Evolutionary conservation across 306 rosid species (phyloP).

Genomic region (Dalbergia oliveri): DNA sequence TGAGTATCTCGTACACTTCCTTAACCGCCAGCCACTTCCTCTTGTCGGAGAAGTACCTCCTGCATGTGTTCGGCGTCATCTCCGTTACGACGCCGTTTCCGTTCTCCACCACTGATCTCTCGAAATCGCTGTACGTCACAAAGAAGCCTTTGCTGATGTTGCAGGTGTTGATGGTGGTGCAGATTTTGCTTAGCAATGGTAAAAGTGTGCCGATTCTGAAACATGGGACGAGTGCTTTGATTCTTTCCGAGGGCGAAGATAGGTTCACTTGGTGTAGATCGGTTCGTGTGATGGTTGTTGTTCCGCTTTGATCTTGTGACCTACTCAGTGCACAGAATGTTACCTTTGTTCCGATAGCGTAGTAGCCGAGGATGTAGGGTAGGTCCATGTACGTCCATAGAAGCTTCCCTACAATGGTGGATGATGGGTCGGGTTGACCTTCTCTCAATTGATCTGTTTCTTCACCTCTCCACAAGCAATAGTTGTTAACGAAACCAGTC

Average conservation of each 20-base stretch:
- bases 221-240: constrained; percentile 78
- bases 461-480: constrained; percentile 93
- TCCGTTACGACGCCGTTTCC: constrained; percentile 66
- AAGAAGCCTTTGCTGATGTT: neutral
- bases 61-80: constrained; percentile 78
- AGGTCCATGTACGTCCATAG: constrained; percentile 80
- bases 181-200: constrained; percentile 58
- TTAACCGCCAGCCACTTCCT: constrained; percentile 74
- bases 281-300: constrained; percentile 53
- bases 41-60: constrained; percentile 56
- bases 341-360: constrained; percentile 64
- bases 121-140: constrained; percentile 72
- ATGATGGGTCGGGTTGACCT: constrained; percentile 60
- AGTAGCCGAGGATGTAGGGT: constrained; percentile 83
- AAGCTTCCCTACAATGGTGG: constrained; percentile 60
- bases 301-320: constrained; percentile 50
- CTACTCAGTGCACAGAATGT: constrained; percentile 88
- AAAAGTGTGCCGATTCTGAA: constrained; percentile 65
- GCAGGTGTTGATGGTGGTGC: neutral
- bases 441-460: constrained; percentile 68
- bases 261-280: constrained; percentile 71
- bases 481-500: constrained; percentile 72
- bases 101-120: constrained; percentile 51
- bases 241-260: constrained; percentile 61
- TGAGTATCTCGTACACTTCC: constrained; percentile 82